Base-by-base conservation (phyloP, 2,329 filamentous ascomycete genomes). In the Fonsecaea nubica region DNA sequence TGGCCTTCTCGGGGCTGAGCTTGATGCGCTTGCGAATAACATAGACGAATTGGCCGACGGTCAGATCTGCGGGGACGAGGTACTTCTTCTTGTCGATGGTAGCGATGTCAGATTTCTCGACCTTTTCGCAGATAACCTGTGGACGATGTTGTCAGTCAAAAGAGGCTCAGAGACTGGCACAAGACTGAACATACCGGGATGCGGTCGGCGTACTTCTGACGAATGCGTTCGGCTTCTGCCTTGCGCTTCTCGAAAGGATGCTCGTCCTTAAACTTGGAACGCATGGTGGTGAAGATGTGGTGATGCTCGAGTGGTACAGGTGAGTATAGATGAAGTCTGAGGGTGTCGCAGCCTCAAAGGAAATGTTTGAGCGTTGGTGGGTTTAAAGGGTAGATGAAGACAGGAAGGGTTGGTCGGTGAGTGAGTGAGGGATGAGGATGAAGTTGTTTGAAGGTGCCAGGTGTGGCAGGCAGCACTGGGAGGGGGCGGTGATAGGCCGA, bases 81-180 rank as follows among this genome's bases (percentile, higher is more conserved):
- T 99, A 99, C 85, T 99, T 99, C 89, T 99, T 99, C 90, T 99
- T 99, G 84, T 99, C 95, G 86, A 99, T 99, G 74, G 95, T 98
- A 68, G 95, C 95, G 76, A 99, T 99, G 79, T 99, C 95, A 69
- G 92, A 96, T 85, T 97, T 98, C 84, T 99, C 95, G 74, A 98
- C 94, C 86, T 98, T 98, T 83, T 98, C 95, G 86, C 95, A 99
- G 80, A 99, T 99, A 71, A 99, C 94, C 93, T 97, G 30, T 4
- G 50, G 75, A 30, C 38, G 42, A 38, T 61, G 21, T 38, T 59
- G 66, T 69, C 63, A 70, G 65, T 65, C 36, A 71, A 48, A 54
- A 21, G 15, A 9, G 35, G 32, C 66, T 18, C 21, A 25, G 64
- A 63, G 45, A 57, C 10, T 56, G 45, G 48, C 21, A 18, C 8